Evolutionary conservation across 768 basidiomycete genomes (phyloP), one percentile per base, ranked within the genome.

Genomic region (Mycena polygramma): DNA sequence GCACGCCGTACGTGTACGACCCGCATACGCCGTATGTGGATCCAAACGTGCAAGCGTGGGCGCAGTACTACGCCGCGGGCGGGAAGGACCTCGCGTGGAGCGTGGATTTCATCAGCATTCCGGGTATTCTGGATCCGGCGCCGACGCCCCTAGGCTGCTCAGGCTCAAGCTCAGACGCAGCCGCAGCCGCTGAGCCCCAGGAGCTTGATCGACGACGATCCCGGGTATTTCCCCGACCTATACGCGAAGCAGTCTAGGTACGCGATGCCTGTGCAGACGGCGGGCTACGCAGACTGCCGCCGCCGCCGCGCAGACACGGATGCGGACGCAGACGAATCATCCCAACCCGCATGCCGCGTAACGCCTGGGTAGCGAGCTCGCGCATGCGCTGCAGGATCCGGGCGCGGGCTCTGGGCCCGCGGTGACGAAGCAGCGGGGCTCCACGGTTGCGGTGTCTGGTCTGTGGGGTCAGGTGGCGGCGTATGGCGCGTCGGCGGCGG

Each of bases 41-140:
- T 77, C 88, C 90, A 63, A 94, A 94, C 71, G 93, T 91, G 24
- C 94, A 95, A 76, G 92, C 92, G 0, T 95, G 94, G 94, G 94
- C 93, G 7, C 87, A 90, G 73, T 96, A 96, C 79, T 95, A 95
- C 77, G 90, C 90, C 0, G 88, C 91, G 68, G 94, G 94, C 30
- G 94, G 94, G 5, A 88, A 80, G 54, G 94, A 95, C 68, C 78
- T 84, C 0, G 89, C 92, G 7, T 94, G 94, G 13, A 83, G 91
- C 9, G 92, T 95, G 46, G 95, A 96, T 81, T 96, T 96, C 74
- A 80, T 92, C 57, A 90, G 89, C 3, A 89, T 95, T 1, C 93
- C 93, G 9, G 94, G 92, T 2, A 84, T 95, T 51, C 90, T 88
- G 74, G 89, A 88, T 61, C 79, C 73, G 7, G 74, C 77, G 26